Percentiles rank a stretch among this genome's conserved stretches.
Conservation (phyloP, 768 basidiomycete genomes). For the Tulasnella sp. region DNA sequence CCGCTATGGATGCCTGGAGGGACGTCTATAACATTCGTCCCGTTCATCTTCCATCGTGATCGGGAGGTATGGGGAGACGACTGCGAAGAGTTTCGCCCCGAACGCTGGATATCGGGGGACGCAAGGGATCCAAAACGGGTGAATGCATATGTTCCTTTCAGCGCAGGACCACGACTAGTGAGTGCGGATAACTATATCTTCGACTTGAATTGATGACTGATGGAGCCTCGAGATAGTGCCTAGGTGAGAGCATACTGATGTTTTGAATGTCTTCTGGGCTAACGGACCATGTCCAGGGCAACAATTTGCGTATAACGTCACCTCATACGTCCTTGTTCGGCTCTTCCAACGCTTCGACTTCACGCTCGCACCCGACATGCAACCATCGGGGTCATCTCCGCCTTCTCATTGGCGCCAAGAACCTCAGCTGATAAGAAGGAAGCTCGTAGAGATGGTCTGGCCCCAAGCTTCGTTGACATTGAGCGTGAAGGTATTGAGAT, state of each 20-base stretch:
- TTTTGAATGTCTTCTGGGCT: neutral
- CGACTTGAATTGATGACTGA: neutral
- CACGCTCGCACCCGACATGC: conserved; percentile 46
- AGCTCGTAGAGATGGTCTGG: conserved; percentile 10
- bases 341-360: conserved; percentile 57
- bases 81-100: conserved; percentile 66
- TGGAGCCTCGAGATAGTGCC: conserved; percentile 33
- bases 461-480: conserved; percentile 10
- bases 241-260: neutral
- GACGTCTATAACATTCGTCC: conserved; percentile 47
- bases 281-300: conserved; percentile 24
- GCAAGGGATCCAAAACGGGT: neutral
- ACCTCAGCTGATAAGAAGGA: conserved; percentile 4
- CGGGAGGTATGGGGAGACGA: conserved; percentile 60
- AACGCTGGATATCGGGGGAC: conserved; percentile 48
- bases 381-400: conserved; percentile 50
- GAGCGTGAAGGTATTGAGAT: neutral
- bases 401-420: conserved; percentile 23
- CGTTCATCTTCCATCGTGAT: conserved; percentile 56
- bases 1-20: conserved; percentile 45
- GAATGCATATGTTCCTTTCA: conserved; percentile 51
- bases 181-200: conserved; percentile 19
- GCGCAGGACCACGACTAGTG: conserved; percentile 50
- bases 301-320: conserved; percentile 66
- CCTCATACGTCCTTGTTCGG: conserved; percentile 57